Percentiles rank a stretch among this genome's conserved stretches.
Conservation (phyloP, 192 early-diverging fungal genomes). For the Gaertneriomyces semiglobifer region DNA sequence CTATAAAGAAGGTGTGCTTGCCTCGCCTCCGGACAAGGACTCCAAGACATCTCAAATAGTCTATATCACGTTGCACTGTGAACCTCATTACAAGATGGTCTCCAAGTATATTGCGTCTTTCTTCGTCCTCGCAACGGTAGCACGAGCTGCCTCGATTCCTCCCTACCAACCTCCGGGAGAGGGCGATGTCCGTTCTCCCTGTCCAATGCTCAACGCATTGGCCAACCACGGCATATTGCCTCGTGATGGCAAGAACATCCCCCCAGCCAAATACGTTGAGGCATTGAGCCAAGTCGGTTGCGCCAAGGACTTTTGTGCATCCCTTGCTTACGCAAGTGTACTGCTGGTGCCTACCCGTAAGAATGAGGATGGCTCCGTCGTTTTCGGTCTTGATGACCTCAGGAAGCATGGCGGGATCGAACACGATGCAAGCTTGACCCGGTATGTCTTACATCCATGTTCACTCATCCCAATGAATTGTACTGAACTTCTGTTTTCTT, state of each 20-base stretch:
- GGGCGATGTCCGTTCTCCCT: slow-evolving; percentile 16
- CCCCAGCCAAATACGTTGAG: slow-evolving; percentile 7
- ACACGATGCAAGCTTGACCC: slow-evolving; percentile 19
- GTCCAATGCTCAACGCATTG: slow-evolving; percentile 18
- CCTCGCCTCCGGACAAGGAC: too few relatives aligned
- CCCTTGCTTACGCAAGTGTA: background rate
- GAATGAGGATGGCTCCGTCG: background rate
- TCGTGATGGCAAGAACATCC: slow-evolving; percentile 17
- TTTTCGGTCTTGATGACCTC: slow-evolving; percentile 26
- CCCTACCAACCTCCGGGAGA: background rate
- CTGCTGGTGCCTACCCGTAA: slow-evolving; percentile 8
- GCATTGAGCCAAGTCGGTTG: slow-evolving; percentile 9
- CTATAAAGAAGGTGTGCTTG: too few relatives aligned
- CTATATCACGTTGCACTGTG: too few relatives aligned
- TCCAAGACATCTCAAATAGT: too few relatives aligned
- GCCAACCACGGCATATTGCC: slow-evolving; percentile 28
- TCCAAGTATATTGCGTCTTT: too few relatives aligned
- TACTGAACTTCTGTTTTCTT: background rate
- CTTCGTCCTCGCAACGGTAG: background rate
- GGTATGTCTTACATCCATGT: background rate
- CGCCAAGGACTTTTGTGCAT: slow-evolving; percentile 11
- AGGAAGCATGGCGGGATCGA: slow-evolving; percentile 20
- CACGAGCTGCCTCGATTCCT: background rate
- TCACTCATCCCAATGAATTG: background rate
- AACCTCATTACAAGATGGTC: too few relatives aligned